Conservation (phyloP, 2,329 filamentous ascomycete species). For the Peltaster fructicola region DNA sequence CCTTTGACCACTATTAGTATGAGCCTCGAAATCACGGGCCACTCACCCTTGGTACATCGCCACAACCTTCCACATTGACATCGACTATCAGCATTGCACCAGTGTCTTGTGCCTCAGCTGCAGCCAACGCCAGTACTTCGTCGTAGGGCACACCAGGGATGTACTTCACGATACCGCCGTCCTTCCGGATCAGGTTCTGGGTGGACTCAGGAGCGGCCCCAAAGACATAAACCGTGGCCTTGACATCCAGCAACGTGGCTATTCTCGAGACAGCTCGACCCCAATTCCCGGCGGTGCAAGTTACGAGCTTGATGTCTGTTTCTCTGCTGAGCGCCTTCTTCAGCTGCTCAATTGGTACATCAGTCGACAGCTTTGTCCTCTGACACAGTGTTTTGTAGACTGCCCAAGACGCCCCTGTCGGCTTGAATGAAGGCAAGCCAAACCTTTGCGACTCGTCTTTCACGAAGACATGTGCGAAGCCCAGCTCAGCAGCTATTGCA, state of each 20-base stretch:
- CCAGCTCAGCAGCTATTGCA: conserved; percentile 38
- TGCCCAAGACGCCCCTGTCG: conserved; percentile 62
- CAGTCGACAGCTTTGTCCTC: conserved; percentile 26
- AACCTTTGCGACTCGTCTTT: conserved; percentile 57
- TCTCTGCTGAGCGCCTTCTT: conserved; percentile 15
- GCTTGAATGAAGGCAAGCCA: conserved; percentile 60
- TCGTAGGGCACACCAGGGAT: conserved; percentile 45
- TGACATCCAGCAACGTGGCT: conserved; percentile 39
- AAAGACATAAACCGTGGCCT: conserved; percentile 45
- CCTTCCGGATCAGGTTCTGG: conserved; percentile 35
- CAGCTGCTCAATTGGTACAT: conserved; percentile 28
- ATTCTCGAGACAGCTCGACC: conserved; percentile 56
- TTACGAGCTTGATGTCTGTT: conserved; percentile 31
- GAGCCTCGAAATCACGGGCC: too few relatives aligned
- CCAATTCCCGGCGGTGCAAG: conserved; percentile 62
- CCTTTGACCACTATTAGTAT: conserved; percentile 20
- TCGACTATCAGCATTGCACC: conserved; percentile 47
- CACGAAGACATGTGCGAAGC: conserved; percentile 40
- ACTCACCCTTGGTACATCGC: conserved; percentile 41
- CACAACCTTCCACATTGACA: conserved; percentile 47
- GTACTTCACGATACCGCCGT: conserved; percentile 43
- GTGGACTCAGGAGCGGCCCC: conserved; percentile 37
- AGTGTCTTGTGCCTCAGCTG: conserved; percentile 24
- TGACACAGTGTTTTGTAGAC: conserved; percentile 39
- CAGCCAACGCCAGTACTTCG: conserved; percentile 36